phyloP scores from a whole-genome alignment of 768 basidiomycete genomes.

The Nevesoporus exiguus region DNA sequence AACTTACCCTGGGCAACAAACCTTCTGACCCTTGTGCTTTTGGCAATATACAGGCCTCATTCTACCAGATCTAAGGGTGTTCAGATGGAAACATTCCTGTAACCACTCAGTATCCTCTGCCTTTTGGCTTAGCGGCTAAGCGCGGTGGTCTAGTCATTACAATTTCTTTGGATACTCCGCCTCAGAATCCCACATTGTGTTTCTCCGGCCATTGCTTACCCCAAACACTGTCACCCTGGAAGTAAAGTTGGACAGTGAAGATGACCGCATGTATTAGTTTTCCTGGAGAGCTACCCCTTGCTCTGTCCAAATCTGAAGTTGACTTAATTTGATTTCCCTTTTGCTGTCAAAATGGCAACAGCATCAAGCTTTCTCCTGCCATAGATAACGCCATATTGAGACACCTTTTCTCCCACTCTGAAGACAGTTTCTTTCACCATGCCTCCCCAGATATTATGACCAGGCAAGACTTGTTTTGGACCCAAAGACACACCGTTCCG shows the following conservation, averaged over 20 bases:
- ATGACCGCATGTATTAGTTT: not conserved
- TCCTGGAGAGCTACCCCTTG: not conserved
- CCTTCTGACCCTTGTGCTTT: too few species aligned
- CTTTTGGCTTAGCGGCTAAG: too few species aligned
- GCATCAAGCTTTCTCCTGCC: not conserved
- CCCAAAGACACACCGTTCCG: not conserved
- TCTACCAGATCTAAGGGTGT: not conserved
- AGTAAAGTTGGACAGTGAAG: not conserved
- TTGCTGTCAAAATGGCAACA: not conserved
- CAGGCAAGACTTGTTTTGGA: not conserved
- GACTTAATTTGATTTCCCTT: not conserved
- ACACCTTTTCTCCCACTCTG: constrained; percentile 1
- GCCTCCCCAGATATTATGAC: not conserved
- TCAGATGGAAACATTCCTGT: not conserved
- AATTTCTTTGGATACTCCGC: not conserved
- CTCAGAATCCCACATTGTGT: too few species aligned
- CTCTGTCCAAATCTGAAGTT: constrained; percentile 2
- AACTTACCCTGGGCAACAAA: too few species aligned
- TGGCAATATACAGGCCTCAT: not conserved
- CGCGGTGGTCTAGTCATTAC: too few species aligned
- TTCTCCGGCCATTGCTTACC: not conserved
- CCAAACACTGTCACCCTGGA: not conserved
- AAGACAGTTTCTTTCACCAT: not conserved
- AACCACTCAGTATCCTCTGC: not conserved
- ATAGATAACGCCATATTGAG: not conserved